phyloP scores from a whole-genome alignment of 2,329 filamentous ascomycete species.

The Aspergillus pseudoglaucus region DNA sequence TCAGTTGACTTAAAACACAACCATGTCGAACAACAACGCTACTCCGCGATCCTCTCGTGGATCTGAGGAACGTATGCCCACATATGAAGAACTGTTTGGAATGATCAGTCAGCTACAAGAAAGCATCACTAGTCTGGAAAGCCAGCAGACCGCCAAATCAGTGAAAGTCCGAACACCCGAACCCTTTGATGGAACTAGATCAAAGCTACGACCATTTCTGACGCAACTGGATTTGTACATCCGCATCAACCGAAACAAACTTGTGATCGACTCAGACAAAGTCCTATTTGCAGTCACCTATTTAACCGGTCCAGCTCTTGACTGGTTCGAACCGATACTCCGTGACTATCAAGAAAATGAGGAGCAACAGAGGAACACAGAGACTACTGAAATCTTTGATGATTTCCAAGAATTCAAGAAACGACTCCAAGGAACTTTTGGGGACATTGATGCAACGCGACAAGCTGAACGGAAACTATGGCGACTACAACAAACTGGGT shows the following conservation, averaged over 20 bases:
- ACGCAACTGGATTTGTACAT: not conserved
- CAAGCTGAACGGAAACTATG: not conserved
- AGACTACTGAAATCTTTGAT: not conserved
- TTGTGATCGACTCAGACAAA: not conserved
- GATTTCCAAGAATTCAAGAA: not conserved
- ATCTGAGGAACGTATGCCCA: too few relatives aligned
- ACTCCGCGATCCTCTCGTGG: too few relatives aligned
- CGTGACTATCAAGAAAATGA: not conserved
- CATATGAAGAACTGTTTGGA: not conserved
- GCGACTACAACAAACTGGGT: conserved; percentile 1
- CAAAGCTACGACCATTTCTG: not conserved
- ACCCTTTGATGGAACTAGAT: not conserved
- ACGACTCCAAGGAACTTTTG: conserved; percentile 4
- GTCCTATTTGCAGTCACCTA: not conserved
- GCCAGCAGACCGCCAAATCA: too few relatives aligned
- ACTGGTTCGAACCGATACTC: not conserved
- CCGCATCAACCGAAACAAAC: not conserved
- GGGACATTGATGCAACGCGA: conserved; percentile 1
- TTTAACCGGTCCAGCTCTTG: not conserved
- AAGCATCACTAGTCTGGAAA: not conserved
- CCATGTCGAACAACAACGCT: too few relatives aligned
- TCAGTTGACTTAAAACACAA: too few relatives aligned
- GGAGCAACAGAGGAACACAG: not conserved
- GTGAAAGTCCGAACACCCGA: not conserved
- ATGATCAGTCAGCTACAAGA: not conserved